A percentile compares a stretch with the other conserved stretches of the same genome.
Conservation (phyloP, 2,329 filamentous ascomycete species). For the Verticillium albo-atrum region DNA sequence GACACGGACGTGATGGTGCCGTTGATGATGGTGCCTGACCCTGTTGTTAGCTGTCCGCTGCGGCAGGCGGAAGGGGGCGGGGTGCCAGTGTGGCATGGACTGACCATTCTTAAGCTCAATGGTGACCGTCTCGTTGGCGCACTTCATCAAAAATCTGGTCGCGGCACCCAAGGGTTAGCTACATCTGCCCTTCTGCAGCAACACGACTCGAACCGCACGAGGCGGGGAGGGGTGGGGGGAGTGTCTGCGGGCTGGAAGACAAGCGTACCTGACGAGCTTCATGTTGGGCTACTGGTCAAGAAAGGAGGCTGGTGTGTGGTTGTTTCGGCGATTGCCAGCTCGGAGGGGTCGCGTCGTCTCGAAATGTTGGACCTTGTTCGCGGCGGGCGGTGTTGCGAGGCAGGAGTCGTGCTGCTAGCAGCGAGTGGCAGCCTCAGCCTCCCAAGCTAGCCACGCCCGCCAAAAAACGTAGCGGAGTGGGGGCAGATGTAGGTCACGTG, state of each 20-base stretch:
- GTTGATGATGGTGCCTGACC: conserved; percentile 83
- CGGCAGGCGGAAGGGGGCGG: not conserved
- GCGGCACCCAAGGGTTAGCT: conserved; percentile 4
- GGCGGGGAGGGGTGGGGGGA: conserved; percentile 16
- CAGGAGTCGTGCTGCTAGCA: not conserved
- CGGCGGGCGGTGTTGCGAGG: not conserved
- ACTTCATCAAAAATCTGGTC: conserved; percentile 96
- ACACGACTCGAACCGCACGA: conserved; percentile 17
- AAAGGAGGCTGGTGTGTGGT: not conserved
- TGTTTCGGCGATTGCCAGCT: not conserved
- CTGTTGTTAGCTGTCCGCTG: not conserved
- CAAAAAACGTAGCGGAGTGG: not conserved
- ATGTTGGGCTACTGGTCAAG: conserved; percentile 47
- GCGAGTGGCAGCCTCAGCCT: not conserved
- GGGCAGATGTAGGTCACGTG: not conserved
- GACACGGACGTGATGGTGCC: conserved; percentile 96
- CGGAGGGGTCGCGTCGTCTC: not conserved
- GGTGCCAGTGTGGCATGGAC: conserved; percentile 7
- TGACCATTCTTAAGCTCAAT: conserved; percentile 97
- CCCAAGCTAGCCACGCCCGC: not conserved
- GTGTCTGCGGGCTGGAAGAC: not conserved
- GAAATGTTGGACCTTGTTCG: not conserved
- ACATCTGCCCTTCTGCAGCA: not conserved
- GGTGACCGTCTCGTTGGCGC: conserved; percentile 95
- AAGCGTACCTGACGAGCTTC: conserved; percentile 91